A percentile compares a stretch with the other conserved stretches of the same genome.
Conservation (phyloP, 1,284 basidiomycete genomes). For the Prillingera fragicola region DNA sequence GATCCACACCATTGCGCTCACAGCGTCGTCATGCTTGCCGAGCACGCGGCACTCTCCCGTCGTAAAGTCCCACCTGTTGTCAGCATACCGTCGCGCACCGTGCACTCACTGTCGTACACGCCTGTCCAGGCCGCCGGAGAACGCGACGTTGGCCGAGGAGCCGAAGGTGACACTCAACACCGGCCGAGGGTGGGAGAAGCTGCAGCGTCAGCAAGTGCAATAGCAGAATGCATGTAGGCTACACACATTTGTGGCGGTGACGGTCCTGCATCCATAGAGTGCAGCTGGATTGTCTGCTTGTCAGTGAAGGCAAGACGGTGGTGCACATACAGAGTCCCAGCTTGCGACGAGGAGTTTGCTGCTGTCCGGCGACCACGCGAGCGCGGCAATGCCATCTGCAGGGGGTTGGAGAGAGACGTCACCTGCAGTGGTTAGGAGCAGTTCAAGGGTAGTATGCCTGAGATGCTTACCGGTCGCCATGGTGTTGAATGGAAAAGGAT, state of each 20-base stretch:
- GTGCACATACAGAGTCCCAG: slow-evolving; percentile 90
- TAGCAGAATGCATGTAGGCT: background rate
- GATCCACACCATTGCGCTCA: slow-evolving; percentile 47
- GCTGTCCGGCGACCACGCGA: slow-evolving; percentile 76
- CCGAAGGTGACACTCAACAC: slow-evolving; percentile 48
- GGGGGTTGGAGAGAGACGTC: slow-evolving; percentile 56
- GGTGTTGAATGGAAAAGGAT: background rate
- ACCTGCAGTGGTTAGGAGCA: slow-evolving; percentile 10
- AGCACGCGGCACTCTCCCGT: slow-evolving; percentile 47
- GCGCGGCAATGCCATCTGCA: slow-evolving; percentile 73
- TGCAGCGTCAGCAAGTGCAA: slow-evolving; percentile 10
- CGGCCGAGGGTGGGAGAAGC: slow-evolving; percentile 41
- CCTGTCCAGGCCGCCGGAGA: slow-evolving; percentile 49
- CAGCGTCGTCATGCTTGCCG: slow-evolving; percentile 49
- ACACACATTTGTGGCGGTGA: slow-evolving; percentile 32
- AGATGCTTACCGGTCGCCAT: background rate
- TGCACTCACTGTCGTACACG: slow-evolving; percentile 53
- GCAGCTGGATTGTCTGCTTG: slow-evolving; percentile 43
- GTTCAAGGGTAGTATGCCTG: background rate
- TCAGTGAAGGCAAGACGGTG: slow-evolving; percentile 36
- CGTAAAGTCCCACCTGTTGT: slow-evolving; percentile 50
- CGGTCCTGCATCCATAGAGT: slow-evolving; percentile 34
- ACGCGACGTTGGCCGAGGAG: slow-evolving; percentile 40
- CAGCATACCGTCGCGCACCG: background rate
- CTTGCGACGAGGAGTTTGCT: slow-evolving; percentile 70